phyloP scores from a whole-genome alignment of 805 yeast genomes.

The Brettanomyces naardenensis region DNA sequence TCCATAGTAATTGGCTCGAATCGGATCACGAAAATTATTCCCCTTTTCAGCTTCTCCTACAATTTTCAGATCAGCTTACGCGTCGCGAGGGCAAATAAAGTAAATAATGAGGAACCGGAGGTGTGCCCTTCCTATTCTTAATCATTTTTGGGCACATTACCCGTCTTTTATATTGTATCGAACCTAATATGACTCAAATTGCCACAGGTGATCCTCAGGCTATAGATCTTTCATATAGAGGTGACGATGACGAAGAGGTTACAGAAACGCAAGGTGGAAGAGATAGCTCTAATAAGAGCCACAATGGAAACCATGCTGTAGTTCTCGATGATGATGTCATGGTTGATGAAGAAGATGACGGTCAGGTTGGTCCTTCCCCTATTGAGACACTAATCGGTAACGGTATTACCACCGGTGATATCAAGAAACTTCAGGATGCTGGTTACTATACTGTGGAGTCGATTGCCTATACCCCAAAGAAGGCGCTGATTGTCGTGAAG shows the following conservation, averaged over 20 bases:
- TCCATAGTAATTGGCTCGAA: too few species aligned
- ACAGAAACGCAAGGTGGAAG: slow-evolving; percentile 7
- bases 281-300: neutral
- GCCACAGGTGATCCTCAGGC: neutral
- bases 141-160: too few species aligned
- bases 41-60: too few species aligned
- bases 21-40: too few species aligned
- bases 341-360: slow-evolving; percentile 35
- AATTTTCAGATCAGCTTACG: too few species aligned
- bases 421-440: slow-evolving; percentile 70
- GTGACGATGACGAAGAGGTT: slow-evolving; percentile 1
- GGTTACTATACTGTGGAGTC: slow-evolving; percentile 89
- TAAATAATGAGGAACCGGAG: too few species aligned
- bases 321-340: slow-evolving; percentile 1
- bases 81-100: too few species aligned
- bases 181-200: neutral
- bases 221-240: slow-evolving; percentile 8
- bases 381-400: slow-evolving; percentile 58
- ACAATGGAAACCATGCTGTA: neutral
- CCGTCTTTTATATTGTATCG: too few species aligned
- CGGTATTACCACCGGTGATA: slow-evolving; percentile 76
- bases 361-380: slow-evolving; percentile 44
- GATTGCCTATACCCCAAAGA: slow-evolving; percentile 87
- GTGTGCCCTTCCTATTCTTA: neutral
- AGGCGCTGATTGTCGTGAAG: slow-evolving; percentile 65